Base-by-base conservation (phyloP, 257 asterid species). In the Petunia axillaris region DNA sequence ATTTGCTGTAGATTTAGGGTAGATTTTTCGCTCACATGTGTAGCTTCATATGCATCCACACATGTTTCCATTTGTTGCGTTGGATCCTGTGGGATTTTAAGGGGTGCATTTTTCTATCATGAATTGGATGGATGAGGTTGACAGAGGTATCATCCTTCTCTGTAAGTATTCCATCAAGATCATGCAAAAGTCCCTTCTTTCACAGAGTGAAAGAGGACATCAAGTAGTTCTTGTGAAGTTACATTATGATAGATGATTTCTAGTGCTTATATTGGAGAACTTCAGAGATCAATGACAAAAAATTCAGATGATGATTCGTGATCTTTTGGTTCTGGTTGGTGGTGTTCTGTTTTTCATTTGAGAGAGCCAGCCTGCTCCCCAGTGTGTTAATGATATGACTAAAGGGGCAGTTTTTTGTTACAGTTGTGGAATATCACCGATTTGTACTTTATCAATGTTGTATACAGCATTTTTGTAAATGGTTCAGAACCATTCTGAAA, bases 11-110 rank as follows among this genome's bases (percentile, higher is more conserved):
- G 55, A 67, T 43, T 37, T 67, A 67, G 75, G 7, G n/a, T 3
- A 50, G 78, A 73, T 73, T 46, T 50, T 73, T 36, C 7, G 36
- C 78, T 73, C 78, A 73, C 36, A 57, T 11, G 13, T 48, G 57
- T 35, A 71, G 77, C 77, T 35, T 50, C 77, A 71, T 35, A 71
- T 62, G 52, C 11, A 8, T 52, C 57, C 57, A 52, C 15, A 3
- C 44, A 50, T 73, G 46, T 73, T 35, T 73, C 59, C 0, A 6
- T 50, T 73, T 73, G 46, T 73, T 50, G 78, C 78, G 10, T 50
- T 13, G 11, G 46, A 73, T 73, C 78, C 62, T 35, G 16, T 36
- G 11, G 78, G 44, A 25, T 73, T 37, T 5, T 11, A 50, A 39
- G 35, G 5, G 44, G 1, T 35, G 14, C 1, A 1, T 4, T 35